Conservation (phyloP, 176 grass and related monocot genomes). For the Elymus sibiricus region DNA sequence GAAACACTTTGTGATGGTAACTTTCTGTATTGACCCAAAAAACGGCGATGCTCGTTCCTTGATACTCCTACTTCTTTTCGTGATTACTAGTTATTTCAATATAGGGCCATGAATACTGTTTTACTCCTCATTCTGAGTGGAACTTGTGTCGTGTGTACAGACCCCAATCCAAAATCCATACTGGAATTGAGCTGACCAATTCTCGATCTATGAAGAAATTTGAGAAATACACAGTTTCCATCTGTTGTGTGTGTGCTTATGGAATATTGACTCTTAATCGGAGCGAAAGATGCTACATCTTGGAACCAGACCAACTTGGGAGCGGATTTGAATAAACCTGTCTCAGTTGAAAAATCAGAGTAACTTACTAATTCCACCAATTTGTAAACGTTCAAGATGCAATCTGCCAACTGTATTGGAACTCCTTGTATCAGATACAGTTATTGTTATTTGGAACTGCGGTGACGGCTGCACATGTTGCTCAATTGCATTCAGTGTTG, state of each 20-base stretch:
- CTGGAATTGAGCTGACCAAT: constrained; percentile 10
- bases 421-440: neutral
- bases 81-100: neutral
- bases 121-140: neutral
- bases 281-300: neutral
- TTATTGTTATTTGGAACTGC: neutral
- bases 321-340: no score
- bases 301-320: neutral
- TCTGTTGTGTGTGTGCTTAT: neutral
- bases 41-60: neutral
- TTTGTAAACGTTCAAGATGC: constrained; percentile 18
- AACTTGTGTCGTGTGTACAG: neutral
- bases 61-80: neutral
- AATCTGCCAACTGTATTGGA: neutral
- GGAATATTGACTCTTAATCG: neutral
- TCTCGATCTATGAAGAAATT: neutral
- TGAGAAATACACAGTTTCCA: neutral
- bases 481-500: neutral
- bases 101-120: neutral
- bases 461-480: neutral
- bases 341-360: no score
- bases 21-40: constrained; percentile 23
- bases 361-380: neutral
- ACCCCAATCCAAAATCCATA: constrained; percentile 2
- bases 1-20: constrained; percentile 92